These are phyloP conservation scores for Kwoniella heveanensis DNA, from an alignment of 768 basidiomycete species.

Conservation along the genomic window DNA sequence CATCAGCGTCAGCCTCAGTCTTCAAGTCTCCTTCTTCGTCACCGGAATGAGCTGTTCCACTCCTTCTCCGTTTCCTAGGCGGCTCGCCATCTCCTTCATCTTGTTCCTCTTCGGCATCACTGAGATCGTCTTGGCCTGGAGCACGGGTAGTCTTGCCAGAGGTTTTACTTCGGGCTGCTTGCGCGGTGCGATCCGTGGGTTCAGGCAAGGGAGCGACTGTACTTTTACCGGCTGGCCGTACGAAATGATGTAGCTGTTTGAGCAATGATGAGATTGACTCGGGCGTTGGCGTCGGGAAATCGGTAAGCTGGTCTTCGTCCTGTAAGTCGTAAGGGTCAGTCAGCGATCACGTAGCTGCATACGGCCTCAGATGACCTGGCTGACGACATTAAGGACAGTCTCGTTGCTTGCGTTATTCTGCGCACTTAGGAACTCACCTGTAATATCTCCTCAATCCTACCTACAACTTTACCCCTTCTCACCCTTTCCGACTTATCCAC, in stretches of 20 bases:
- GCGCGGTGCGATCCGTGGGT: conserved; percentile 29
- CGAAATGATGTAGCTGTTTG: conserved; percentile 38
- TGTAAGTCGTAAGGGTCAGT: conserved; percentile 51
- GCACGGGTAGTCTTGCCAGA: conserved; percentile 24
- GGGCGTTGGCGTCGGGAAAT: conserved; percentile 39
- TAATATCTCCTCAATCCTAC: conserved; percentile 77
- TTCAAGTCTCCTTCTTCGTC: conserved; percentile 15
- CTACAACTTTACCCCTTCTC: conserved; percentile 73
- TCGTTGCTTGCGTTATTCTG: not conserved
- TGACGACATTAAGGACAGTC: too few relatives aligned
- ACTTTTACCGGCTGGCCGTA: conserved; percentile 41
- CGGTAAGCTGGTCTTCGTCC: conserved; percentile 72
- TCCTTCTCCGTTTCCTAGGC: conserved; percentile 16
- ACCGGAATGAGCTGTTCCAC: conserved; percentile 9
- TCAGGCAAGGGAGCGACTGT: conserved; percentile 35
- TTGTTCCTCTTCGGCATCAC: not conserved
- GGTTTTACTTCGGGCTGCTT: conserved; percentile 20
- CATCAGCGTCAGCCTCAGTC: conserved; percentile 25
- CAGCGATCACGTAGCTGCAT: not conserved
- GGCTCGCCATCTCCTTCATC: conserved; percentile 10
- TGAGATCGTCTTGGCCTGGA: not conserved
- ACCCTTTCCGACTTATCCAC: conserved; percentile 30
- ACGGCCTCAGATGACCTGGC: too few relatives aligned
- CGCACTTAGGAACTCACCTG: conserved; percentile 62
- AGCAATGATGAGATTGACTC: conserved; percentile 29